A percentile compares a stretch with the other conserved stretches of the same genome.
phyloP scores from a whole-genome alignment of 2,329 filamentous ascomycete genomes.

The Fusarium algeriense region DNA sequence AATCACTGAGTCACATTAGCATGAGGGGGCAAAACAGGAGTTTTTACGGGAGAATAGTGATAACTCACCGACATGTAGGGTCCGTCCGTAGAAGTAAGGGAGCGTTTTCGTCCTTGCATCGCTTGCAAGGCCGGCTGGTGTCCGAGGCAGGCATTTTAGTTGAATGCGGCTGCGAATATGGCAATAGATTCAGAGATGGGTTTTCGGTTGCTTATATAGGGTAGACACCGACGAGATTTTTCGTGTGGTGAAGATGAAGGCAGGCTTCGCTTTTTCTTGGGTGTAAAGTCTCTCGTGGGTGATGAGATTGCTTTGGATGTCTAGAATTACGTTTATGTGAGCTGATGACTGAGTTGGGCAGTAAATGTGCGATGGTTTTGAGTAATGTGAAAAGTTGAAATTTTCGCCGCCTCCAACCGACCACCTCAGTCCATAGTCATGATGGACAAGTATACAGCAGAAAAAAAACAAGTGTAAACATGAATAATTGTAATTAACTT shows the following conservation, averaged over 20 bases:
- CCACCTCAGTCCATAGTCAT: neutral
- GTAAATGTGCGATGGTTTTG: conserved; percentile 17
- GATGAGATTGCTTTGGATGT: neutral
- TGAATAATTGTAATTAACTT: neutral
- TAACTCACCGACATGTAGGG: conserved; percentile 51
- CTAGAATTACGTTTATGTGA: neutral
- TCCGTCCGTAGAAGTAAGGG: conserved; percentile 49
- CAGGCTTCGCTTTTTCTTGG: too few species aligned
- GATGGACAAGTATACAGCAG: neutral
- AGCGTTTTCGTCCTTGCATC: conserved; percentile 51
- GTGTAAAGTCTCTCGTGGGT: neutral
- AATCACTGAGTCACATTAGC: conserved; percentile 57
- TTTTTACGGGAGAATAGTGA: neutral
- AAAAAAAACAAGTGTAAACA: neutral
- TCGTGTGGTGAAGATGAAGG: neutral
- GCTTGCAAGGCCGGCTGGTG: conserved; percentile 47
- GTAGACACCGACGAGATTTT: conserved; percentile 22
- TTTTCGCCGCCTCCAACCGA: conserved; percentile 35
- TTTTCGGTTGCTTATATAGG: conserved; percentile 34
- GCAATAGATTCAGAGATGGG: conserved; percentile 8
- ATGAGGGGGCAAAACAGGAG: neutral
- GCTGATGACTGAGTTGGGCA: conserved; percentile 16
- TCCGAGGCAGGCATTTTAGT: conserved; percentile 39
- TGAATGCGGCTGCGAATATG: neutral
- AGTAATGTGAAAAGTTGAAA: conserved; percentile 37